Evolutionary conservation across 495 filamentous ascomycete species (phyloP).

Genomic region (Neurospora sp.): DNA sequence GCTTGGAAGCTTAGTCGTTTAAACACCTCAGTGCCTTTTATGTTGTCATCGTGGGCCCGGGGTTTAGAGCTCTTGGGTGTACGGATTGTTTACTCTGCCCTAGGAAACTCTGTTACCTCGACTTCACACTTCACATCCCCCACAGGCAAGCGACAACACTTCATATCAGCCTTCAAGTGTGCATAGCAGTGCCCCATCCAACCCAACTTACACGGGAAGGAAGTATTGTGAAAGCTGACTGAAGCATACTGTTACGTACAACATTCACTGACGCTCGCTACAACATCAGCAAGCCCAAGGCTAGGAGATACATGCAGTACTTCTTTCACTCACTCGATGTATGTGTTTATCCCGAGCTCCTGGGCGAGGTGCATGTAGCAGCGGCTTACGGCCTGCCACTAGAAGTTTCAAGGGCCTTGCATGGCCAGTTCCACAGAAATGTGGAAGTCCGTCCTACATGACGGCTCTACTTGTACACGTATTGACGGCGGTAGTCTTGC

Average conservation of each 20-base stretch:
- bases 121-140: not conserved
- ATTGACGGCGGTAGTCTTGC: not conserved
- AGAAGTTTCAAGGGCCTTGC: no score
- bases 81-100: not conserved
- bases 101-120: not conserved
- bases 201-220: not conserved
- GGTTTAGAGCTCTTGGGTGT: not conserved
- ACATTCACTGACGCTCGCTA: not conserved
- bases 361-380: no score
- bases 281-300: no score
- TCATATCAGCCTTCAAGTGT: not conserved
- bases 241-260: not conserved
- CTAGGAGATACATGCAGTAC: no score
- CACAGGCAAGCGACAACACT: not conserved
- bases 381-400: no score
- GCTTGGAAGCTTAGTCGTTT: not conserved
- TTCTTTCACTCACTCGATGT: no score
- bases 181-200: not conserved
- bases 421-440: not conserved
- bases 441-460: not conserved
- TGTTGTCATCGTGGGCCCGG: not conserved
- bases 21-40: not conserved
- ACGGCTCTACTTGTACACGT: not conserved
- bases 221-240: not conserved
- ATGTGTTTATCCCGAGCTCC: no score